Percentiles rank a stretch among this genome's conserved stretches.
Conservation (phyloP, 768 basidiomycete species). For the Kockovaella imperatae region DNA sequence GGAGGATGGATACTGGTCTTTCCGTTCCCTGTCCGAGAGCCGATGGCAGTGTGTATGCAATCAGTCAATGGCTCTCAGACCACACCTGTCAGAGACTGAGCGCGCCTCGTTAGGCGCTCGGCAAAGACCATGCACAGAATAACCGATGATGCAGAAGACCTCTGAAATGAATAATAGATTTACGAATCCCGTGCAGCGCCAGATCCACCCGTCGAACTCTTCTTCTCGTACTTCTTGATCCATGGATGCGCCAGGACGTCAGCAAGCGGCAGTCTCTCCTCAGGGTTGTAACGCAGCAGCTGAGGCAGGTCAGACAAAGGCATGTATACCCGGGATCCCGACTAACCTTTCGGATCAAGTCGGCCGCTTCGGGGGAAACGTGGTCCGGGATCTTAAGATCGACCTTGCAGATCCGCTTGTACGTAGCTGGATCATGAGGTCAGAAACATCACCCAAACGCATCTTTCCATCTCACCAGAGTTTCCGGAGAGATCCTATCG, state of each 20-base stretch:
- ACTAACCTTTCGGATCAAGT: conserved; percentile 58
- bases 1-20: no score
- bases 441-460: not conserved
- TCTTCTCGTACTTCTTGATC: conserved; percentile 52
- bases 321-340: not conserved
- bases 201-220: no score
- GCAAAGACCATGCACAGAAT: no score
- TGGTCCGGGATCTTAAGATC: conserved; percentile 58
- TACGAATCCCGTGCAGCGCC: no score
- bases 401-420: conserved; percentile 63
- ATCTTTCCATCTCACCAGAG: not conserved
- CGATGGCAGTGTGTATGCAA: no score
- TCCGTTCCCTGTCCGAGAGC: no score
- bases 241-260: conserved; percentile 79
- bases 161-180: no score
- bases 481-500: conserved; percentile 21
- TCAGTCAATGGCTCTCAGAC: no score
- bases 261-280: conserved; percentile 62
- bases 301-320: conserved; percentile 39
- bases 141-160: no score
- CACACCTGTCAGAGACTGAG: no score
- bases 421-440: conserved; percentile 58
- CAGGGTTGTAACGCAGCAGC: conserved; percentile 72
- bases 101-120: no score
- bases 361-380: conserved; percentile 59